phyloP scores from a whole-genome alignment of 139 green algal genomes.

The Chlorella sorokiniana region DNA sequence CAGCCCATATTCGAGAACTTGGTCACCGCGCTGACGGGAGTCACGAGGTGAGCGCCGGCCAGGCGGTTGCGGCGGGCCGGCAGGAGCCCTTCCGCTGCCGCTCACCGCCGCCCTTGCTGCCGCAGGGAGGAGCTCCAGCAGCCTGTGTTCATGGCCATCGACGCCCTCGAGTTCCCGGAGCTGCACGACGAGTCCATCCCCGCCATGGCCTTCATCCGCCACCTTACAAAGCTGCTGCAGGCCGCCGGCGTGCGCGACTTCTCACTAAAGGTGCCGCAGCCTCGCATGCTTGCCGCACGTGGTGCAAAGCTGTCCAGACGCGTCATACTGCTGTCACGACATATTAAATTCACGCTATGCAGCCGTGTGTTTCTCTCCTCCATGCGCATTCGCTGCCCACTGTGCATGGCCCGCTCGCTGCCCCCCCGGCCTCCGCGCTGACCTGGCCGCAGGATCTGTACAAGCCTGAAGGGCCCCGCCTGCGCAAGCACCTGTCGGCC shows the following conservation, averaged over 20 bases:
- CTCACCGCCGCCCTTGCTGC: not conserved
- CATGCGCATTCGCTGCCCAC: not conserved
- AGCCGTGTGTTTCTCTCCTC: too few relatives aligned
- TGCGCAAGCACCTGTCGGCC: constrained; percentile 83
- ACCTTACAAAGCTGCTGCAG: constrained; percentile 72
- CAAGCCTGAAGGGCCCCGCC: constrained; percentile 81
- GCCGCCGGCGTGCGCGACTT: constrained; percentile 87
- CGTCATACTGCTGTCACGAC: not conserved
- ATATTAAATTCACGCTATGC: too few relatives aligned
- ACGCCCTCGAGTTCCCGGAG: constrained; percentile 90
- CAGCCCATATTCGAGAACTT: constrained; percentile 77
- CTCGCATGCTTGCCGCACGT: not conserved
- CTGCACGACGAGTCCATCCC: constrained; percentile 93
- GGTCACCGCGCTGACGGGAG: constrained; percentile 74
- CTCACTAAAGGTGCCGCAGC: constrained; percentile 57
- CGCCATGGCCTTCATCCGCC: constrained; percentile 72
- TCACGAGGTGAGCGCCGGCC: constrained; percentile 60
- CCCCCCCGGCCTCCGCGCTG: too few relatives aligned
- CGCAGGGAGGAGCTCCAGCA: constrained; percentile 87
- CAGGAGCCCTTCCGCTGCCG: not conserved
- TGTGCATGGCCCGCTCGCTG: not conserved
- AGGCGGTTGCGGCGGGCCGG: not conserved
- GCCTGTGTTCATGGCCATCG: constrained; percentile 84
- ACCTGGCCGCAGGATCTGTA: constrained; percentile 88
- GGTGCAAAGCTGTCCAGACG: too few relatives aligned